Conservation (phyloP, 352 stramenopile species). For the Phytophthora melonis region DNA sequence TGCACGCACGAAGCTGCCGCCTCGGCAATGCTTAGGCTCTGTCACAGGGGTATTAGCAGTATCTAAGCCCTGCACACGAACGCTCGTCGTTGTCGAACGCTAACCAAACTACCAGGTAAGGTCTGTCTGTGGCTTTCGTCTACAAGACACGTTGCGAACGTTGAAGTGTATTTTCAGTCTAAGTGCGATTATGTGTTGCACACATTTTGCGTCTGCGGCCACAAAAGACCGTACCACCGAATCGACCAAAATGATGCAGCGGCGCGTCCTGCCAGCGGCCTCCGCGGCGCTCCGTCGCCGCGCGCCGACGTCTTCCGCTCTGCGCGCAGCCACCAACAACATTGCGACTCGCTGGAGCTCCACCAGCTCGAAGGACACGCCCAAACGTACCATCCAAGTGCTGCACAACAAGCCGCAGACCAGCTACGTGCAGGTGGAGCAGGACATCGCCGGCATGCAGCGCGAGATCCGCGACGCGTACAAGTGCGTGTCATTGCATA, state of each 20-base stretch:
- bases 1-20: no score
- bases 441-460: constrained; percentile 85
- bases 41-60: no score
- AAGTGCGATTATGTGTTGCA: neutral
- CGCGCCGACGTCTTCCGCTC: constrained; percentile 4
- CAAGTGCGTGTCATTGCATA: constrained; percentile 56
- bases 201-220: neutral
- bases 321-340: neutral
- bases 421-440: constrained; percentile 75
- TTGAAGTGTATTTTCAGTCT: neutral
- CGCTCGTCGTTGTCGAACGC: no score
- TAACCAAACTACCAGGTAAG: no score
- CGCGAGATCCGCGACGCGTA: constrained; percentile 86
- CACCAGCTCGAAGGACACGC: constrained; percentile 12
- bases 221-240: constrained; percentile 28
- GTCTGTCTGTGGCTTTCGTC: no score
- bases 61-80: no score
- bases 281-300: constrained; percentile 25
- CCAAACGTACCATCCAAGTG: constrained; percentile 59
- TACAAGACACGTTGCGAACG: no score
- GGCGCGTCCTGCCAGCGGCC: constrained; percentile 16
- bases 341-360: constrained; percentile 14
- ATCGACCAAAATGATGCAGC: constrained; percentile 28
- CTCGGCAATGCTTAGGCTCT: no score
- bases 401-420: constrained; percentile 63